Base-by-base conservation (phyloP, 2,329 filamentous ascomycete genomes). In the Coniochaeta sp. region DNA sequence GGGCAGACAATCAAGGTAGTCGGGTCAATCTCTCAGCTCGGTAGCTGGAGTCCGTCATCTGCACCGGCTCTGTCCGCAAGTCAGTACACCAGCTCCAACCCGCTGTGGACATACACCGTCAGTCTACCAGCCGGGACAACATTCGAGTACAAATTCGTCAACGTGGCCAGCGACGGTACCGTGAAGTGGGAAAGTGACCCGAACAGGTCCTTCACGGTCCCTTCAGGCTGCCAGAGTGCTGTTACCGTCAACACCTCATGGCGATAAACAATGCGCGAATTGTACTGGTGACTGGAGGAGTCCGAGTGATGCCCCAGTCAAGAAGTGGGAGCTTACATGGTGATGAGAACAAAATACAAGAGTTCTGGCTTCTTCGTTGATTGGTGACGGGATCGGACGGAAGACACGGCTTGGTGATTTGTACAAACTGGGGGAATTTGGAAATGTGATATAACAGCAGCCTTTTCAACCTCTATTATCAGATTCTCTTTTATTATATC, bases 71-170 rank as follows among this genome's bases (percentile, higher is more conserved):
- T 89, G 6, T 80, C 76, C 1, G 80, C 83, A 1, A 69, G 73
- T 26, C 28, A 31, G 9, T 31, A 31, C 28, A 31, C 28, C 28
- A 31, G 28, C 28, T 31, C 28, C 9, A 31, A 9, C 9, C 28
- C 28, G 28, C 28, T 31, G 28, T 31, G 28, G 28, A 31, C 5
- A 5, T 31, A 31, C 65, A 81, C 77, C 0, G 66, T 86, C 40
- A 77, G 70, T 26, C 68, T 89, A 11, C 74, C 80, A 0, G 77
- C 82, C 0, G 84, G 83, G 1, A 77, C 74, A 0, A 73, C 68
- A 0, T 79, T 89, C 61, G 69, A 82, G 69, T 88, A 87, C 69
- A 87, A 88, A 71, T 89, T 82, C 66, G 77, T 89, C 64, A 80
- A 80, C 64, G 78, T 83, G 47, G 75, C 74, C n/a, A 69, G 67